phyloP scores from a whole-genome alignment of 139 green algal genomes.

The Picochlorum sp. region DNA sequence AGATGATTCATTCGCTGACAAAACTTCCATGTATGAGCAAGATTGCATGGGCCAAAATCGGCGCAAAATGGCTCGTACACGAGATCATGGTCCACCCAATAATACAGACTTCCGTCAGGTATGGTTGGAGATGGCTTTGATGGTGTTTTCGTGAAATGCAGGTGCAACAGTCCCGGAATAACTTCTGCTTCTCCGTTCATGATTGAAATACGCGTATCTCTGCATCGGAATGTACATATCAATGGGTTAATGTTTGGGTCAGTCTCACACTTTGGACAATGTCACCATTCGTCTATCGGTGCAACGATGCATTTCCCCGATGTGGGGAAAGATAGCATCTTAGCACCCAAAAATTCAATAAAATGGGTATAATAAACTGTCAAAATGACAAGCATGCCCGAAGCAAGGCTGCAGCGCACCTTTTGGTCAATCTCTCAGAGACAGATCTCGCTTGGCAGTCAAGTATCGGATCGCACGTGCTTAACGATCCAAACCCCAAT shows the following conservation, averaged over 20 bases:
- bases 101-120: conserved; percentile 20
- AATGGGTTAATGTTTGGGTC: too few relatives aligned
- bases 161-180: conserved; percentile 51
- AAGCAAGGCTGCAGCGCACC: too few relatives aligned
- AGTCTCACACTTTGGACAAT: too few relatives aligned
- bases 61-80: conserved; percentile 87
- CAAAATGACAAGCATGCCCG: too few relatives aligned
- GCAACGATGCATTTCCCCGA: neutral
- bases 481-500: too few relatives aligned
- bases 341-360: neutral
- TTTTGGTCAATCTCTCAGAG: too few relatives aligned
- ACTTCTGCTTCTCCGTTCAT: conserved; percentile 37
- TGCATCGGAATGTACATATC: too few relatives aligned
- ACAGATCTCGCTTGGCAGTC: too few relatives aligned
- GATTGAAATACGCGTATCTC: neutral
- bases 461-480: too few relatives aligned
- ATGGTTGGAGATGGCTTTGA: neutral
- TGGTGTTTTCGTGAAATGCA: conserved; percentile 19
- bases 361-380: too few relatives aligned
- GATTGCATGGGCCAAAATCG: conserved; percentile 88
- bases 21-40: conserved; percentile 71
- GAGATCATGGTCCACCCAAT: conserved; percentile 28
- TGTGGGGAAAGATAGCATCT: neutral
- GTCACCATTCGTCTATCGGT: neutral
- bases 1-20: conserved; percentile 53